Evolutionary conservation across 805 yeast genomes (phyloP).

Genomic region (Cyberlindnera suaveolens): DNA sequence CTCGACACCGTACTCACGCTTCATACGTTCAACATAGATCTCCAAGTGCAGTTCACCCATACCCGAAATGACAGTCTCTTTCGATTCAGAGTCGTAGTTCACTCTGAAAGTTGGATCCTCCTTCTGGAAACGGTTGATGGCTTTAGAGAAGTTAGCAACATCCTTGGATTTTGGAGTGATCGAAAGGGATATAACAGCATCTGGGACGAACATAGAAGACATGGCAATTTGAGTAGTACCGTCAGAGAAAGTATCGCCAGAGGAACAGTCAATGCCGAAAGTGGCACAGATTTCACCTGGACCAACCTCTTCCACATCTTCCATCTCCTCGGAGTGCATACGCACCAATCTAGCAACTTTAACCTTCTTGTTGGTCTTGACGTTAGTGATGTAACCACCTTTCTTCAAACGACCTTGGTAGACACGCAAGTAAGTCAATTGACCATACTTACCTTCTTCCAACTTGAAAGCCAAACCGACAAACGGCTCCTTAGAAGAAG

Average conservation of each 20-base stretch:
- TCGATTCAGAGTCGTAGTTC: slow-evolving; percentile 80
- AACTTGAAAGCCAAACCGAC: slow-evolving; percentile 98
- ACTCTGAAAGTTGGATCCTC: slow-evolving; percentile 99
- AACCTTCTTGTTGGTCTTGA: slow-evolving; percentile 87
- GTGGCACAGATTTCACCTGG: slow-evolving; percentile 99
- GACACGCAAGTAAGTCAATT: slow-evolving; percentile 92
- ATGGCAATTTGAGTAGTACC: slow-evolving; percentile 76
- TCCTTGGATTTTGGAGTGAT: slow-evolving; percentile 86
- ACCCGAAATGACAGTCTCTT: slow-evolving; percentile 92
- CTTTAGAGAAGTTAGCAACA: slow-evolving; percentile 86
- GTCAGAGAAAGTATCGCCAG: slow-evolving; percentile 96
- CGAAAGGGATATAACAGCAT: slow-evolving; percentile 92
- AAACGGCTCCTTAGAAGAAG: slow-evolving; percentile 71
- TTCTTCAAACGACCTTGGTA: slow-evolving; percentile 93
- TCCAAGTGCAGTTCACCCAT: slow-evolving; percentile 98
- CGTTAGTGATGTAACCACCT: slow-evolving; percentile 83
- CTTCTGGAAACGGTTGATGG: slow-evolving; percentile 94
- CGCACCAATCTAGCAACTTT: slow-evolving; percentile 92
- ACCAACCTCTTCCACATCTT: slow-evolving; percentile 90
- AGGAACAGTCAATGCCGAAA: slow-evolving; percentile 97
- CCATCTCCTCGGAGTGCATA: slow-evolving; percentile 99
- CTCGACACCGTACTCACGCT: slow-evolving; percentile 93
- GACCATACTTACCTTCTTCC: slow-evolving; percentile 98
- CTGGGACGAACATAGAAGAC: slow-evolving; percentile 99
- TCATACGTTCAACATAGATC: slow-evolving; percentile 97